Evolutionary conservation across 2,329 filamentous ascomycete genomes (phyloP), one percentile per base, ranked within the genome.

Genomic region (Xylaria sp.): DNA sequence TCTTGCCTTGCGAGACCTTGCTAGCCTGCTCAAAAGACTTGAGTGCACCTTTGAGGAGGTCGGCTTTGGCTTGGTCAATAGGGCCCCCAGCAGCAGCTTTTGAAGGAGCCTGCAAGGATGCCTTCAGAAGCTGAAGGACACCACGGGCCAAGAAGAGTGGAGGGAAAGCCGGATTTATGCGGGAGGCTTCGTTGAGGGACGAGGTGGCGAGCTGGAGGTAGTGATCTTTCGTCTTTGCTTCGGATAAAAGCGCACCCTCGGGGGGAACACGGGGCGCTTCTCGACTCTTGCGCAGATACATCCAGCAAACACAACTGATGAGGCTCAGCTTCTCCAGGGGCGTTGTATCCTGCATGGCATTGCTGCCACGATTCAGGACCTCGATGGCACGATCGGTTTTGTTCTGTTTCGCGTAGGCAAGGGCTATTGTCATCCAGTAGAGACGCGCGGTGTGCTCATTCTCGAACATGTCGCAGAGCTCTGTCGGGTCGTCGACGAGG

Each of bases 371-470:
- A 59, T 90, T 89, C 73, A 91, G 83, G 84, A 91, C 90, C 79
- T 91, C 89, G 75, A 91, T 91, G 66, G 89, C 89, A 82, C 96
- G 92, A 78, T 98, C 94, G 70, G 96, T 89, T 82, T 97, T 97
- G 78, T 91, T 91, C 82, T 97, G 93, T 83, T 98, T 99, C 48
- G 96, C 95, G 78, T 99, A 99, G 57, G 95, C 95, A 68, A 98
- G 86, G 50, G 97, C 93, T 73, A 98, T 96, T n/a, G 93, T 95
- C 86, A 99, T 95, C 97, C 97, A 99, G 75, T 97, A 97, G 61
- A 91, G 93, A 76, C 95, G 94, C 44, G 93, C 92, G 18, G 94
- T 94, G 77, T 91, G 90, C 81, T 99, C 97, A 77, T 96, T 97
- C 82, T 99, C 95, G 71, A 99, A 90, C 60, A 99, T 87, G 35